Evolutionary conservation across 1,139 yeast genomes (phyloP), one percentile per base, ranked within the genome.

Genomic region (Magnusiomyces ingens): DNA sequence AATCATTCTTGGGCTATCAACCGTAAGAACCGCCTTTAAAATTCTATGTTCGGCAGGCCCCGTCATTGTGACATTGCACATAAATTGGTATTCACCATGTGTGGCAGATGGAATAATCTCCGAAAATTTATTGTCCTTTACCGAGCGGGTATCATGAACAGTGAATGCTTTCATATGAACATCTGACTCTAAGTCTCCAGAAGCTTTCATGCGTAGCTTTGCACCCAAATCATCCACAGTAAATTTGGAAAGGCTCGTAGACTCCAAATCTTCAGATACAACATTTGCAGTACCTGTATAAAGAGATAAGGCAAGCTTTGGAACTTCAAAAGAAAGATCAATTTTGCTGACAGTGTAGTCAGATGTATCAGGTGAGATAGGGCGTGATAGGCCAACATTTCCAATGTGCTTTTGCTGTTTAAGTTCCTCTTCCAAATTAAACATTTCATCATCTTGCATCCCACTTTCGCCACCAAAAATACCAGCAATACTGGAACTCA

Each of bases 1-100:
- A 50, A 93, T 83, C 18, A 86, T 77, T 56, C 78, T 80, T 0
- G 98, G 97, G 58, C 84, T 85, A 59, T 90, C 95, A 12, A 91
- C 78, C 0, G 89, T 81, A 11, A 87, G 67, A 63, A 84, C 75
- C 1, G 80, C 69, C 44, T 84, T 78, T 3, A 80, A 19, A 6
- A 41, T 41, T 19, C 52, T 41, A 6, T 35, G 11, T 6, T 37
- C 15, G 18, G 47, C 53, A 29, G 49, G 44, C 2, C 55, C 56
- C 38, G 52, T 51, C 15, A 55, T 32, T 11, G 67, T 62, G 0
- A 78, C 63, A 29, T 77, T 75, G 2, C 87, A 81, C 71, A 79
- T 73, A 60, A 94, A 85, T 65, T 93, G 99, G 62, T 86, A 76
- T 36, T 80, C 81, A 1, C 79, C 81, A 44, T 81, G 80, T 2